Evolutionary conservation across 2,329 filamentous ascomycete species (phyloP), one percentile per base, ranked within the genome.

Genomic region (Pseudocercospora eumusae): DNA sequence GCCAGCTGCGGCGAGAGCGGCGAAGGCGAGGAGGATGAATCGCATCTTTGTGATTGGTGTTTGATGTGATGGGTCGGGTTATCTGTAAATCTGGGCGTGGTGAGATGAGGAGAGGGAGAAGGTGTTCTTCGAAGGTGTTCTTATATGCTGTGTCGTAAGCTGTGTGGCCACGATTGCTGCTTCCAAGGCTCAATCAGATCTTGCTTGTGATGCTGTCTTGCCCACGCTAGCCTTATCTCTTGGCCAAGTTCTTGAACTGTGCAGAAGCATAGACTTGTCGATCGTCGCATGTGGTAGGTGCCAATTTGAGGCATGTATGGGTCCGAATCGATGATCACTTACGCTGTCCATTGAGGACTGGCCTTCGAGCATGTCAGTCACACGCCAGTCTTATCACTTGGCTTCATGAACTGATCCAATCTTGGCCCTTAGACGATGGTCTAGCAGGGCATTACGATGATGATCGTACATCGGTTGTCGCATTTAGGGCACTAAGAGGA

Each of bases 21-120:
- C 57, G 50, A 67, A 45, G 60, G 63, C 45, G 58, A 66, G 61
- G 52, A 57, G 36, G 57, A 60, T 59, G 63, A 67, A 67, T 23
- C 66, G 63, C 65, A 67, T 67, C 9, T 40, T 52, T 63, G 15
- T 31, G 33, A 33, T 42, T 53, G 45, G 27, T 23, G 45, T 6
- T 57, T 45, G 40, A 11, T 10, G 23, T 21, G 18, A 13, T 13
- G 21, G 21, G 27, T 21, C 11, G 28, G 28, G 2, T 31, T 31
- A 10, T 2, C 2, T 31, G 27, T 28, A 28, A 28, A 28, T 28
- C 27, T 28, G 4, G 28, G 28, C 28, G 28, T 31, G 28, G 13
- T 31, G 28, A 10, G 8, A 8, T 31, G 28, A 31, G 28, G 13
- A 6, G 20, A 13, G 2, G 6, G 36, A 28, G 23, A 36, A 8